phyloP scores from a whole-genome alignment of 495 filamentous ascomycete species.

The Penicillium dipodomyicola region DNA sequence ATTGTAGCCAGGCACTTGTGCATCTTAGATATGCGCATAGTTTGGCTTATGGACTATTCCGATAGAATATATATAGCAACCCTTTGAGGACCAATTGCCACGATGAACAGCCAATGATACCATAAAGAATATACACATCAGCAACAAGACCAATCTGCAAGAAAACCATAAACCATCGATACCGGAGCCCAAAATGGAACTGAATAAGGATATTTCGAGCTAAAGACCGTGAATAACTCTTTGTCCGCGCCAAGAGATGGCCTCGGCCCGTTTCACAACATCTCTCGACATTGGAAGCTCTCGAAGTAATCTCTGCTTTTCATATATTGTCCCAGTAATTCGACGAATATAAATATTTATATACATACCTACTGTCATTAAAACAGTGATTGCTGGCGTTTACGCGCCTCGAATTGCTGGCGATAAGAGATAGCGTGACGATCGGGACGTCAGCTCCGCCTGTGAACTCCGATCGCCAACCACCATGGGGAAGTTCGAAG shows the following conservation, averaged over 20 bases:
- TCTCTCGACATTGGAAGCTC: not conserved
- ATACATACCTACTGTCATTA: not conserved
- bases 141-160: not conserved
- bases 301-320: not conserved
- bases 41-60: not conserved
- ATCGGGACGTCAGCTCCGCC: slow-evolving; percentile 3
- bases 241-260: slow-evolving; percentile 9
- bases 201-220: slow-evolving; percentile 9
- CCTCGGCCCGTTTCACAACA: slow-evolving; percentile 5
- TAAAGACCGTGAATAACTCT: slow-evolving; percentile 4
- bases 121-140: not conserved
- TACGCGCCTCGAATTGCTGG: slow-evolving; percentile 1
- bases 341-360: not conserved
- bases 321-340: not conserved
- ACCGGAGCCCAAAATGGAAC: not conserved
- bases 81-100: not conserved
- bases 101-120: not conserved
- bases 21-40: too few species aligned
- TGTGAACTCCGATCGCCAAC: slow-evolving; percentile 2
- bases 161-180: not conserved
- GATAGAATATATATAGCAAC: not conserved
- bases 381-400: not conserved
- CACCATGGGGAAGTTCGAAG: slow-evolving; percentile 36
- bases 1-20: too few species aligned
- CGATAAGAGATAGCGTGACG: slow-evolving; percentile 12